phyloP scores from a whole-genome alignment of 805 yeast species.

The Saccharomyces mikatae region DNA sequence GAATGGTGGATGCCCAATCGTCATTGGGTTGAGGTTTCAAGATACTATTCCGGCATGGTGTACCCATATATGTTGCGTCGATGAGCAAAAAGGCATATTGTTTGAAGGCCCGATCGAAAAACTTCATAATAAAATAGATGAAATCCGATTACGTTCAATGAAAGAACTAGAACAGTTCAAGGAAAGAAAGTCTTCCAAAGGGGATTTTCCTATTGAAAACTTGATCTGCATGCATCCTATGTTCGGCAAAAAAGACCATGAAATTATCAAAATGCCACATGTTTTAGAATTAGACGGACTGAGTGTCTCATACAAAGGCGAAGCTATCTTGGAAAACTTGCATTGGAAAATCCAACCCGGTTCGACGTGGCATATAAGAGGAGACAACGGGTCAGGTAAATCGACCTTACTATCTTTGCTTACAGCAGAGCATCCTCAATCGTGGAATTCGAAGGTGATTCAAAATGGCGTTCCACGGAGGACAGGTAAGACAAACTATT shows the following conservation, averaged over 20 bases:
- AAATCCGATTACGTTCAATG: conserved; percentile 13
- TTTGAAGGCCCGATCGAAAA: conserved; percentile 39
- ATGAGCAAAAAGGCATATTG: conserved; percentile 41
- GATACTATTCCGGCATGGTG: conserved; percentile 78
- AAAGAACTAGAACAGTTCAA: neutral
- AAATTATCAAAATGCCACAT: conserved; percentile 9
- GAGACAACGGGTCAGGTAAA: conserved; percentile 89
- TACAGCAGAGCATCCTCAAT: conserved; percentile 94
- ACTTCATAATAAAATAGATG: conserved; percentile 17
- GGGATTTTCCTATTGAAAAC: conserved; percentile 12
- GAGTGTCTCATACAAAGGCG: conserved; percentile 57
- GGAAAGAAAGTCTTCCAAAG: neutral
- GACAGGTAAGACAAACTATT: conserved; percentile 69
- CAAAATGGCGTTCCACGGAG: conserved; percentile 54
- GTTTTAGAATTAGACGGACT: conserved; percentile 52
- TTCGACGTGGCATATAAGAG: conserved; percentile 82
- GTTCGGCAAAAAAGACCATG: conserved; percentile 10
- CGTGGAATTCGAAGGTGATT: conserved; percentile 73
- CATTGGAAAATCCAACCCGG: conserved; percentile 62
- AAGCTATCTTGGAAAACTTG: conserved; percentile 50
- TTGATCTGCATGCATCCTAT: conserved; percentile 20
- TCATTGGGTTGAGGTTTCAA: conserved; percentile 71
- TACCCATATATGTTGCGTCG: conserved; percentile 58
- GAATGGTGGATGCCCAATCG: conserved; percentile 33
- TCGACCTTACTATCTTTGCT: conserved; percentile 77